Evolutionary conservation across 139 green algal genomes (phyloP), one percentile per base, ranked within the genome.

Genomic region (Edaphochlamys debaryana): DNA sequence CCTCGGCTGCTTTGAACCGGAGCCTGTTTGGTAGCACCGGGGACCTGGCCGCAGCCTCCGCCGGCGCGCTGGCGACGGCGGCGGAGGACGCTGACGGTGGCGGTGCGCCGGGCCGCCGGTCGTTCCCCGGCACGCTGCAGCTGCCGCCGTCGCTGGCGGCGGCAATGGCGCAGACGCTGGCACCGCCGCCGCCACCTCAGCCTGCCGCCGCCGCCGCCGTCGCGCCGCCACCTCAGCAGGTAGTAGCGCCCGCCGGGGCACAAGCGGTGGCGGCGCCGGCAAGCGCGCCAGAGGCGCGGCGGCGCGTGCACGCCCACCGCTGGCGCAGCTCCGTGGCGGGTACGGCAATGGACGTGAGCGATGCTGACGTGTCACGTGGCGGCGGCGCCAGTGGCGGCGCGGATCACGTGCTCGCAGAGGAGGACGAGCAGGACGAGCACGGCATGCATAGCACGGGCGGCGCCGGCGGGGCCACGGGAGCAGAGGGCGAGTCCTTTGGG

Each of bases 301-400:
- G 48, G 48, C 52, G 52, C 50, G 48, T 34, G 0, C n/a, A n/a
- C 15, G 50, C 22, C 2, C 48, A 50, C 6, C 70, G 70, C 34
- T 67, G 34, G 8, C 72, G 34, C 54, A 79, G 71, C 36, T 79
- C 71, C 17, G 69, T 41, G 30, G 69, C 69, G 29, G 45, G 32
- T 13, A 41, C 68, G 23, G 69, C 60, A 32, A 78, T 78, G 69
- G 64, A 45, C 30, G 32, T 78, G 48, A 66, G 42, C 11, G 42
- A 73, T 11, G 32, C 41, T 6, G 36, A 37, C 0, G 66, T 36
- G 15, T 9, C 37, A 13, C 11, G 37, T 4, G 36, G 37, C 64
- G 45, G 54, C 37, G 23, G 36, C 3, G 52, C 6, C 8, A 36
- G 25, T 8, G 34, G 36, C 38, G 34, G 20, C 6, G 68, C 40